Base-by-base conservation (phyloP, 108 stramenopile species). In the Cylindrotheca fusiformis region DNA sequence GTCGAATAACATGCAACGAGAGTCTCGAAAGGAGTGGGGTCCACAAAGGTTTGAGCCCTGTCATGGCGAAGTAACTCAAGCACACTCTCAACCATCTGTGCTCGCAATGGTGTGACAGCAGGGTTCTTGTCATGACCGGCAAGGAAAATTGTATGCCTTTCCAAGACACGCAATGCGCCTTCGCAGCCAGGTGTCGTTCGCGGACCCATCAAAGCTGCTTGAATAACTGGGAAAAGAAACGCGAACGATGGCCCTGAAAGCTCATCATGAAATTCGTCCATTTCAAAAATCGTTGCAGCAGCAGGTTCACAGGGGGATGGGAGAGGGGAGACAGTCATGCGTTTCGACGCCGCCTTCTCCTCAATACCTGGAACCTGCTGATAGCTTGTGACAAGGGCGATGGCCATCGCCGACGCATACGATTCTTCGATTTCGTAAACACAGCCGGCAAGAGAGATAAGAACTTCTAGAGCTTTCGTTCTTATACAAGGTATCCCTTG, bases 361-460 rank as follows among this genome's bases (percentile, higher is more conserved):
- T 44, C 31, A 25, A 10, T 24, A 18, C 24, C 21, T 27, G 12
- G 4, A 12, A 32, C 28, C 27, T 26, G 25, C 12, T 59, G 63
- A 60, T 74, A 88, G 68, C 81, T 70, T 23, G 81, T 74, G n/a
- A 59, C 52, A 22, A 94, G 63, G 32, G 88, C 85, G 29, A 73
- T 52, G 25, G 88, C 87, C 45, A 94, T 27, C 53, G 69, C 75
- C 6, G 74, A 67, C 4, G 92, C 87, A 60, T 85, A 71, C 24
- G 48, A 69, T 65, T 94, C 92, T 32, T 94, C 82, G 36, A 94
- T 90, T 62, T 94, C 92, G 63, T 87, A 95, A 0, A 95, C 88
- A 55, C 88, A 90, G 53, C 77, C 60, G 25, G 85, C 86, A 48
- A 95, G 62, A 5, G 83, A 62, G 19, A 69, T 60, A 21, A 95